Evolutionary conservation across 1,139 yeast species (phyloP).

Genomic region (Saccharomyces hybrid): DNA sequence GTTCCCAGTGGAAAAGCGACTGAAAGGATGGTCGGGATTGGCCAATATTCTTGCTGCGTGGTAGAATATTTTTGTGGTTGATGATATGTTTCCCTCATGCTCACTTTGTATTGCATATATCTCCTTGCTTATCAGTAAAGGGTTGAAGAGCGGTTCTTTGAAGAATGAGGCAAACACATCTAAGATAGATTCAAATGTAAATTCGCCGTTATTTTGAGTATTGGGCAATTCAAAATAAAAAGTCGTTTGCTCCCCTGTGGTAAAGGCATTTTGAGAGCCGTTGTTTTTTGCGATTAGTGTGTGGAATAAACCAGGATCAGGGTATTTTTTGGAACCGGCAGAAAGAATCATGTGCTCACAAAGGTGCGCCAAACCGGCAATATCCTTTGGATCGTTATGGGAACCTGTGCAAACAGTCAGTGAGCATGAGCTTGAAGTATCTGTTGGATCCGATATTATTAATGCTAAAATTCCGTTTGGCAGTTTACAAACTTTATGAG

Average conservation of each 20-base stretch:
- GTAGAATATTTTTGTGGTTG: conserved; percentile 40
- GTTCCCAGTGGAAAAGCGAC: conserved; percentile 70
- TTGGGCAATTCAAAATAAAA: conserved; percentile 52
- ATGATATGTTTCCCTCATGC: conserved; percentile 44
- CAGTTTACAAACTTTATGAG: conserved; percentile 39
- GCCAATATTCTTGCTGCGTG: conserved; percentile 53
- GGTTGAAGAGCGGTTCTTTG: conserved; percentile 42
- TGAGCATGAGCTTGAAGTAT: conserved; percentile 39
- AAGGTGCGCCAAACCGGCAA: conserved; percentile 62
- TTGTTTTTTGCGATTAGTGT: conserved; percentile 40
- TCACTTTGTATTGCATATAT: conserved; percentile 56
- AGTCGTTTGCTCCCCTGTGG: conserved; percentile 56
- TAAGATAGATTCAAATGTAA: conserved; percentile 39
- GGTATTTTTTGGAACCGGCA: conserved; percentile 48
- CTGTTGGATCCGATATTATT: conserved; percentile 51
- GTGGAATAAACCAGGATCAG: conserved; percentile 41
- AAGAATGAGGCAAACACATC: conserved; percentile 48
- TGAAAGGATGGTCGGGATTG: conserved; percentile 46
- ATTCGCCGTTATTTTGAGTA: conserved; percentile 19
- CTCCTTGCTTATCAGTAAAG: conserved; percentile 41
- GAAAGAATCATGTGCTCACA: conserved; percentile 60
- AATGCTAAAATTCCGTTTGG: conserved; percentile 47
- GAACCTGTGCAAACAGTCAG: conserved; percentile 57
- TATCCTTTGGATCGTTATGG: conserved; percentile 46
- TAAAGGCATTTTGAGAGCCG: conserved; percentile 57